Percentiles rank a stretch among this genome's conserved stretches.
These are phyloP conservation scores for Tillandsia leiboldiana DNA, from an alignment of 176 grass and related monocot genomes.

Conservation along the genomic window DNA sequence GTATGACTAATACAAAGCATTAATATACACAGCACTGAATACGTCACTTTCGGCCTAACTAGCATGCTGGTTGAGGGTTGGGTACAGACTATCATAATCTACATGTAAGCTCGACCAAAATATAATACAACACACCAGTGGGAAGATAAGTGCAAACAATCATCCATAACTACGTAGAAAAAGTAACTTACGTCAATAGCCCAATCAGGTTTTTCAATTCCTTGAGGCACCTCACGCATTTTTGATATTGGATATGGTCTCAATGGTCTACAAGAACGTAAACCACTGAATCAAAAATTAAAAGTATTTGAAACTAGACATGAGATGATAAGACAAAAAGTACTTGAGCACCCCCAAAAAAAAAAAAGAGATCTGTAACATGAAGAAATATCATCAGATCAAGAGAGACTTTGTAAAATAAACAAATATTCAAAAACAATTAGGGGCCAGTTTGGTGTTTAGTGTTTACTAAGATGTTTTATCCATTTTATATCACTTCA, in stretches of 20 bases:
- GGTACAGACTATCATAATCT: too few relatives aligned
- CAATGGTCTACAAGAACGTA: conserved; percentile 54
- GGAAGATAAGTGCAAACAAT: not conserved
- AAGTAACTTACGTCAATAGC: conserved; percentile 62
- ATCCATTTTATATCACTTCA: not conserved
- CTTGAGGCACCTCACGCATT: conserved; percentile 48
- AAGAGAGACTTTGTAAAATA: too few relatives aligned
- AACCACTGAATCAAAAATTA: conserved; percentile 6
- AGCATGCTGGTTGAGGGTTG: too few relatives aligned
- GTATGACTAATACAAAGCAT: too few relatives aligned
- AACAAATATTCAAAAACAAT: too few relatives aligned
- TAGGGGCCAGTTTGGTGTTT: too few relatives aligned
- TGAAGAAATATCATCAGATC: too few relatives aligned
- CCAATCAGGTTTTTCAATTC: conserved; percentile 93
- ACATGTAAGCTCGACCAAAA: not conserved
- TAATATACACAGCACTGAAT: too few relatives aligned
- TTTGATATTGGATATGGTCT: conserved; percentile 89
- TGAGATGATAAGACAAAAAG: not conserved
- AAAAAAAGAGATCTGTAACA: too few relatives aligned
- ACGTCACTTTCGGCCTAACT: too few relatives aligned
- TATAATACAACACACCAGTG: not conserved
- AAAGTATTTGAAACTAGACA: conserved; percentile 3
- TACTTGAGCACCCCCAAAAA: too few relatives aligned
- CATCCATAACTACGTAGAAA: not conserved
- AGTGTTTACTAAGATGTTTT: not conserved